These are phyloP conservation scores for Margaritispora aquatica DNA, from an alignment of 495 filamentous ascomycete genomes.

Conservation along the genomic window DNA sequence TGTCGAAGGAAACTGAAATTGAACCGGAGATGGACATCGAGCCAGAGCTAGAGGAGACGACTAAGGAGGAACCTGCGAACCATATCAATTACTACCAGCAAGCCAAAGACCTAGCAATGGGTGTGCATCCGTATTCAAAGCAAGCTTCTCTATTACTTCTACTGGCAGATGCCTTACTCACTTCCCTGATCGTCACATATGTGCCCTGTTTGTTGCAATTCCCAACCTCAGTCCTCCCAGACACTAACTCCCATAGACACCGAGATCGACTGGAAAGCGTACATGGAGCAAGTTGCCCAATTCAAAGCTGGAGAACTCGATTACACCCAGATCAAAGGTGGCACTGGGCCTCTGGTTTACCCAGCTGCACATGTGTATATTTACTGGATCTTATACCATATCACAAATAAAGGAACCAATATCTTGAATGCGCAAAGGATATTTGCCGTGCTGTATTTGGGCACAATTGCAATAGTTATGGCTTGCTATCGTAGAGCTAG, in stretches of 20 bases:
- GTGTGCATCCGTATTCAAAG: constrained; percentile 16
- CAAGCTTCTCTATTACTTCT: constrained; percentile 52
- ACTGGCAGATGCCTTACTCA: constrained; percentile 67
- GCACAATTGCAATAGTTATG: constrained; percentile 68
- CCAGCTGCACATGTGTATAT: constrained; percentile 90
- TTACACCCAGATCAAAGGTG: constrained; percentile 78
- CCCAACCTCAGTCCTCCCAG: not conserved
- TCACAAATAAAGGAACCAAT: constrained; percentile 71
- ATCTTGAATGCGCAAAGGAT: constrained; percentile 74
- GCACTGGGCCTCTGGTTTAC: constrained; percentile 90
- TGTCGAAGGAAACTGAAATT: not conserved
- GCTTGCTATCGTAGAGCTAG: constrained; percentile 72
- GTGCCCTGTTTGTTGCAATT: constrained; percentile 65
- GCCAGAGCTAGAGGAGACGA: not conserved
- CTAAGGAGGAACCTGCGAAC: constrained; percentile 1
- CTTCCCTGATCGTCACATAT: constrained; percentile 70
- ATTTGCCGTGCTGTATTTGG: constrained; percentile 73
- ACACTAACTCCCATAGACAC: constrained; percentile 58
- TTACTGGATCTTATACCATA: constrained; percentile 69
- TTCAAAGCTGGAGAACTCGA: constrained; percentile 80
- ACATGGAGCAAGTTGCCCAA: constrained; percentile 87
- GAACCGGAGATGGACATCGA: not conserved
- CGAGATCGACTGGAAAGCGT: constrained; percentile 95
- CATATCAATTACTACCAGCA: constrained; percentile 7
- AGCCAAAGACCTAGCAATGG: constrained; percentile 13